These are phyloP conservation scores for Nepenthes mirabilis DNA, from an alignment of 148 eudicot species.

Conservation along the genomic window DNA sequence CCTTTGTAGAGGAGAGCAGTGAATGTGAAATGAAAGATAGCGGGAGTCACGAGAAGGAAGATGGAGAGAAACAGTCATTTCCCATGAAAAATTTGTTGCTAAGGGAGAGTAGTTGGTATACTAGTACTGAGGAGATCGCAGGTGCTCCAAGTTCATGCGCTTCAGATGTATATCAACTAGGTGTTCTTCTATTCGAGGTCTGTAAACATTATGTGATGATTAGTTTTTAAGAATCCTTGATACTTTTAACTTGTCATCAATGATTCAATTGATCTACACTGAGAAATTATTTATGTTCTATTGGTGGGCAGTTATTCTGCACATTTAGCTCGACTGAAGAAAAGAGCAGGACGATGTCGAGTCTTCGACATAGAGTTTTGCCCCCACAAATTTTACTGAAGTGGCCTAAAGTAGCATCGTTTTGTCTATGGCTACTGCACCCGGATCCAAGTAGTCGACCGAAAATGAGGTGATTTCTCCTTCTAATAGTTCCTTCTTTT, in stretches of 20 bases:
- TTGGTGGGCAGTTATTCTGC: slow-evolving; percentile 61
- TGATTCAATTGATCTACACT: neutral
- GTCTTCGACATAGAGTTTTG: slow-evolving; percentile 85
- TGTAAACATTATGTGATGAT: slow-evolving; percentile 16
- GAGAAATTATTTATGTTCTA: slow-evolving; percentile 6
- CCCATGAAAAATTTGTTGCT: slow-evolving; percentile 76
- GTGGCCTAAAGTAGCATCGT: slow-evolving; percentile 99
- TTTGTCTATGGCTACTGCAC: slow-evolving; percentile 94
- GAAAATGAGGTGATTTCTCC: slow-evolving; percentile 46
- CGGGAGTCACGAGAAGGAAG: slow-evolving; percentile 27
- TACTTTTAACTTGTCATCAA: slow-evolving; percentile 2
- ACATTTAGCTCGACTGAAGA: slow-evolving; percentile 69
- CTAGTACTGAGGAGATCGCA: slow-evolving; percentile 77
- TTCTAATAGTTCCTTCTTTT: neutral
- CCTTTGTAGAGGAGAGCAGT: slow-evolving; percentile 13
- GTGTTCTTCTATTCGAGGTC: slow-evolving; percentile 97
- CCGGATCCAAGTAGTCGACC: slow-evolving; percentile 88
- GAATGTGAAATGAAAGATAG: slow-evolving; percentile 16
- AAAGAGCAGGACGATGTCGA: slow-evolving; percentile 78
- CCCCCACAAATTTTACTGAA: slow-evolving; percentile 85
- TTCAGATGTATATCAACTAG: slow-evolving; percentile 82
- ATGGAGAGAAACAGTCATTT: slow-evolving; percentile 48
- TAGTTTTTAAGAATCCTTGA: slow-evolving; percentile 5
- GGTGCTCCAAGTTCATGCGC: slow-evolving; percentile 76
- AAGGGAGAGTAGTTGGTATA: slow-evolving; percentile 90